phyloP scores from a whole-genome alignment of 2,329 filamentous ascomycete genomes.

The Tetracladium maxilliforme region DNA sequence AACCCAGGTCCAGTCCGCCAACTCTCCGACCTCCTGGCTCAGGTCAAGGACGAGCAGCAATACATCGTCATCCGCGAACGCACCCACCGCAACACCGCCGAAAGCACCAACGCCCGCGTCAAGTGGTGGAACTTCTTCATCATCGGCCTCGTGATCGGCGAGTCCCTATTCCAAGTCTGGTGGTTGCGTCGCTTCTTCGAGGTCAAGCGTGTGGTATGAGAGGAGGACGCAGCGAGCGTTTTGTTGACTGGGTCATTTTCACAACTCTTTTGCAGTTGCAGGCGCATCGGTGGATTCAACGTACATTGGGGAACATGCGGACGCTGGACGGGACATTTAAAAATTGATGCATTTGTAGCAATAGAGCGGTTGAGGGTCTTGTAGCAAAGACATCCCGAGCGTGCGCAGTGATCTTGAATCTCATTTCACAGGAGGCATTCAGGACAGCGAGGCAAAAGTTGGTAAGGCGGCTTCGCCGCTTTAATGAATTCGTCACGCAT shows the following conservation, averaged over 20 bases:
- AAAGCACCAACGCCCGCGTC: slow-evolving; percentile 92
- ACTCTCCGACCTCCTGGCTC: slow-evolving; percentile 71
- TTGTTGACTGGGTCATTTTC: slow-evolving; percentile 13
- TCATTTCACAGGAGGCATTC: no score
- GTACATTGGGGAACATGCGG: no score
- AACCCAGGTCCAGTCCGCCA: slow-evolving; percentile 45
- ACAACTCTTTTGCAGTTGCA: not conserved
- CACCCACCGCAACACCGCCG: slow-evolving; percentile 94
- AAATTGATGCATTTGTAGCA: no score
- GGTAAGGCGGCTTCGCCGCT: no score
- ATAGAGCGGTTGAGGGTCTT: no score
- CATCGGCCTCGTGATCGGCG: slow-evolving; percentile 71
- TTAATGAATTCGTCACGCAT: no score
- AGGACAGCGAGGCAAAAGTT: no score
- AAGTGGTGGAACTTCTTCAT: slow-evolving; percentile 99
- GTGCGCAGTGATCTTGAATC: no score
- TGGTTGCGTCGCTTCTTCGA: slow-evolving; percentile 98
- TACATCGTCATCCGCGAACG: slow-evolving; percentile 94
- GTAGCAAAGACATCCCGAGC: no score
- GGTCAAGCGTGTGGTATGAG: slow-evolving; percentile 53
- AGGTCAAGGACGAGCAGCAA: slow-evolving; percentile 94
- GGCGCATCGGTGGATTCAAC: no score
- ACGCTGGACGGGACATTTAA: no score
- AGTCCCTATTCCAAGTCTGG: slow-evolving; percentile 98
- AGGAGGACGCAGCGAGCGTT: slow-evolving; percentile 3